phyloP scores from a whole-genome alignment of 768 basidiomycete genomes.

The Agaricus subrufescens region DNA sequence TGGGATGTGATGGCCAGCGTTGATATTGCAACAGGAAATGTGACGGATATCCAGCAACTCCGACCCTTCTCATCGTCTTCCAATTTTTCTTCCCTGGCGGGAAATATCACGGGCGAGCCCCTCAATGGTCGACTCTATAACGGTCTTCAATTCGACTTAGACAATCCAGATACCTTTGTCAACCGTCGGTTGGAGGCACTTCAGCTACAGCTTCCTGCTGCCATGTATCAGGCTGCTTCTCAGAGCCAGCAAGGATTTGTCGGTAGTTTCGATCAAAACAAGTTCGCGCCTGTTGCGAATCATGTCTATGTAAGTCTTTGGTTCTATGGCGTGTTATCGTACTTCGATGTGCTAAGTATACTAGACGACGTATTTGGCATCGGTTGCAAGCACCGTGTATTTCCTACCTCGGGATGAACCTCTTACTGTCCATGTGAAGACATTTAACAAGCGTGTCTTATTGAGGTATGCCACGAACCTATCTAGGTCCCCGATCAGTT shows the following conservation, averaged over 20 bases:
- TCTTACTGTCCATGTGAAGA: conserved; percentile 36
- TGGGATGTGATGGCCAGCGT: conserved; percentile 40
- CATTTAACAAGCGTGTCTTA: conserved; percentile 42
- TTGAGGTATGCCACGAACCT: conserved; percentile 31
- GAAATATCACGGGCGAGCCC: conserved; percentile 41
- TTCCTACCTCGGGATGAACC: conserved; percentile 33
- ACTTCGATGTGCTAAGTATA: background rate
- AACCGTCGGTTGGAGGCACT: conserved; percentile 36
- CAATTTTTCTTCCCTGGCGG: conserved; percentile 33
- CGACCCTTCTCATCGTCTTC: conserved; percentile 32
- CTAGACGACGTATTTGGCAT: conserved; percentile 42
- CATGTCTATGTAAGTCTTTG: conserved; percentile 45
- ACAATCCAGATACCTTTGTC: conserved; percentile 35
- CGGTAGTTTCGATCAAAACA: conserved; percentile 30
- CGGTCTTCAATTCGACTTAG: conserved; percentile 45
- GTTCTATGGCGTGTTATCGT: background rate
- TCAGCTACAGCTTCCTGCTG: conserved; percentile 44
- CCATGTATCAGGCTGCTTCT: conserved; percentile 43
- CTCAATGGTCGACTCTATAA: conserved; percentile 47
- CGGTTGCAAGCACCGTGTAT: conserved; percentile 48
- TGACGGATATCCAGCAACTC: conserved; percentile 38
- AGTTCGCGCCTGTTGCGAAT: conserved; percentile 32
- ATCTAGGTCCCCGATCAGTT: background rate
- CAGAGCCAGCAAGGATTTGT: conserved; percentile 32
- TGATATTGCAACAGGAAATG: conserved; percentile 38